Evolutionary conservation across 2,329 filamentous ascomycete genomes (phyloP).

Genomic region (Fusarium hainanense): DNA sequence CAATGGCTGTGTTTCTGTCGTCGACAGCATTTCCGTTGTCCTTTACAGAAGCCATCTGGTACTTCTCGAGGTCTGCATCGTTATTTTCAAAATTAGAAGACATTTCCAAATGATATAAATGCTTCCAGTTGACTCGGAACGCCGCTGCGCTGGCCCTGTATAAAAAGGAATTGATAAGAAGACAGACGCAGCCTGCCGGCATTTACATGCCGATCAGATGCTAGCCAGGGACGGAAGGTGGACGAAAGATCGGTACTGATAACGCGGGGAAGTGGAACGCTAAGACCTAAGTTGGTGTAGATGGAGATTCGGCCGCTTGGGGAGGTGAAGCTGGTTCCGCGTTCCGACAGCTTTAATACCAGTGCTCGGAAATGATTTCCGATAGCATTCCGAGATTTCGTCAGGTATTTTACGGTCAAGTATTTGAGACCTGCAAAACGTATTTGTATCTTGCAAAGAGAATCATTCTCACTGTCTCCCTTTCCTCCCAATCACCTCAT

Average conservation of each 20-base stretch:
- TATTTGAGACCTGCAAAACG: constrained; percentile 4
- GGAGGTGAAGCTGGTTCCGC: constrained; percentile 1
- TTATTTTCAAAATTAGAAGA: neutral
- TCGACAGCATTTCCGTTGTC: constrained; percentile 1
- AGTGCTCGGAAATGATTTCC: constrained; percentile 7
- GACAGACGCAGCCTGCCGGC: neutral
- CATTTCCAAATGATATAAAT: neutral
- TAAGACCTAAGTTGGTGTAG: neutral
- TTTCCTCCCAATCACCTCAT: neutral
- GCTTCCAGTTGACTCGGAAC: fast-evolving
- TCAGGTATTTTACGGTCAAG: neutral
- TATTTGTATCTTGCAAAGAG: no score
- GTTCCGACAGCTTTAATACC: neutral
- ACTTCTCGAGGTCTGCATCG: neutral
- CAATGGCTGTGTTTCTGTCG: neutral
- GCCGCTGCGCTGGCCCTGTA: neutral
- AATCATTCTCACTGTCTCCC: neutral
- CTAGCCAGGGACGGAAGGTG: neutral
- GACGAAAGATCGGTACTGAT: neutral
- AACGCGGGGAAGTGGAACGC: constrained; percentile 5
- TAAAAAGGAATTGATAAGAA: neutral
- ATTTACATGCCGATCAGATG: neutral
- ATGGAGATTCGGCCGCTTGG: neutral
- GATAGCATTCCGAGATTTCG: neutral
- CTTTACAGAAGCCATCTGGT: constrained; percentile 2